These are phyloP conservation scores for Protomyces pachydermus DNA, from an alignment of 1,139 yeast genomes.

Conservation along the genomic window DNA sequence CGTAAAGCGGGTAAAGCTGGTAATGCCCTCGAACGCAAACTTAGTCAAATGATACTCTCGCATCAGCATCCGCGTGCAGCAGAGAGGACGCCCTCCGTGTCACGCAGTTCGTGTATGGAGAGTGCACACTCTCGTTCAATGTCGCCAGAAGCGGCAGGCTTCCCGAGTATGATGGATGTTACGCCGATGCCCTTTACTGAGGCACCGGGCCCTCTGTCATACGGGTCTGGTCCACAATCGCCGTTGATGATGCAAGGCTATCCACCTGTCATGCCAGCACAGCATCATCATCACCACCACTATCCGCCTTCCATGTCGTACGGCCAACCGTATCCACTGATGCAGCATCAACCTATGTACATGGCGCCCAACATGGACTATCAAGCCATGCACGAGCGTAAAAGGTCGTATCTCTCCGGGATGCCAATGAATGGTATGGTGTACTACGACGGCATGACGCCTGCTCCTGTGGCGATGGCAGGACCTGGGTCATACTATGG, in stretches of 20 bases:
- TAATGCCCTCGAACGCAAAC: not conserved
- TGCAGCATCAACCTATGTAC: not conserved
- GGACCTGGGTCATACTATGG: not conserved
- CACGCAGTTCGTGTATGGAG: not conserved
- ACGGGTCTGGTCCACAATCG: not conserved
- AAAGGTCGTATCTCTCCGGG: not conserved
- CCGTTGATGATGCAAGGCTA: not conserved
- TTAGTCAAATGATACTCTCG: not conserved
- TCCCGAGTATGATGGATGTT: not conserved
- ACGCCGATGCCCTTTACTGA: not conserved
- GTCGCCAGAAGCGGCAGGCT: not conserved
- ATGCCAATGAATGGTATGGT: not conserved
- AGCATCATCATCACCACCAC: not conserved
- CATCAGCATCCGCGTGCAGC: not conserved
- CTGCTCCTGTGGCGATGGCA: not conserved
- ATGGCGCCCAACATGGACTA: not conserved
- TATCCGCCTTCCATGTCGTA: not conserved
- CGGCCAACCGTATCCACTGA: not conserved
- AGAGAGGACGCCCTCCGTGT: not conserved
- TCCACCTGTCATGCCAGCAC: not conserved
- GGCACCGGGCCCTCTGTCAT: not conserved
- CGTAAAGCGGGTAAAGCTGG: not conserved
- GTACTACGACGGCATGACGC: not conserved
- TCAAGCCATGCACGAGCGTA: not conserved
- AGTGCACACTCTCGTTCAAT: not conserved